A percentile compares a stretch with the other conserved stretches of the same genome.
phyloP scores from a whole-genome alignment of 2,329 filamentous ascomycete species.

The Bertia moriformis region DNA sequence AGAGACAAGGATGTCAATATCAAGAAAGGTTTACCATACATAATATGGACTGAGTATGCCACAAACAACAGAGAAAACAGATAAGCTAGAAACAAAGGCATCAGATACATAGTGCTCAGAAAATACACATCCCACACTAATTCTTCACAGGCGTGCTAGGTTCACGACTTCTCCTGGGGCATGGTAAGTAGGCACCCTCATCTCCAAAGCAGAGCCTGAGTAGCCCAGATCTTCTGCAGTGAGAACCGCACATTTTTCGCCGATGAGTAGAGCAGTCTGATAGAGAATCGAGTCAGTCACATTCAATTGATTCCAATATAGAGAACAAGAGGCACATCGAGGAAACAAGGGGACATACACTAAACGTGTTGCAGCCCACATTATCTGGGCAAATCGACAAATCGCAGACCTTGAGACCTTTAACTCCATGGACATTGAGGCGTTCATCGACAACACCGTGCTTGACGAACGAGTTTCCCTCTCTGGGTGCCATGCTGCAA shows the following conservation, averaged over 20 bases:
- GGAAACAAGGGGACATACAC: conserved; percentile 7
- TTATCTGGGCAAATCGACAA: conserved; percentile 67
- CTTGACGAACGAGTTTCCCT: conserved; percentile 69
- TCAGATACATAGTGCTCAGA: too few species aligned
- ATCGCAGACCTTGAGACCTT: conserved; percentile 66
- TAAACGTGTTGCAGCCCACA: conserved; percentile 53
- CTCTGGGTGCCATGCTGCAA: conserved; percentile 62
- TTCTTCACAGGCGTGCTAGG: not conserved
- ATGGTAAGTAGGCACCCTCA: conserved; percentile 57
- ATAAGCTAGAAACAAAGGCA: too few species aligned
- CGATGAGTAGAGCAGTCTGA: conserved; percentile 59
- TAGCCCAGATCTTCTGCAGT: conserved; percentile 66
- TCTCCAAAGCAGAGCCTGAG: conserved; percentile 57
- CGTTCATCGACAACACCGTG: conserved; percentile 66
- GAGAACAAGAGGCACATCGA: not conserved
- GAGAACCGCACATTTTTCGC: conserved; percentile 60
- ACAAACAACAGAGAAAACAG: too few species aligned
- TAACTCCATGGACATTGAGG: conserved; percentile 63
- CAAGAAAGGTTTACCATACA: too few species aligned
- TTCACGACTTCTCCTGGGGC: conserved; percentile 30
- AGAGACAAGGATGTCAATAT: too few species aligned
- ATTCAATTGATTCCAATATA: conserved; percentile 1
- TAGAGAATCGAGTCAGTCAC: too few species aligned
- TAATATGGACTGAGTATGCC: too few species aligned
- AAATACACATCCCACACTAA: too few species aligned